Base-by-base conservation (phyloP, 2,329 filamentous ascomycete genomes). In the Pseudopithomyces chartarum region DNA sequence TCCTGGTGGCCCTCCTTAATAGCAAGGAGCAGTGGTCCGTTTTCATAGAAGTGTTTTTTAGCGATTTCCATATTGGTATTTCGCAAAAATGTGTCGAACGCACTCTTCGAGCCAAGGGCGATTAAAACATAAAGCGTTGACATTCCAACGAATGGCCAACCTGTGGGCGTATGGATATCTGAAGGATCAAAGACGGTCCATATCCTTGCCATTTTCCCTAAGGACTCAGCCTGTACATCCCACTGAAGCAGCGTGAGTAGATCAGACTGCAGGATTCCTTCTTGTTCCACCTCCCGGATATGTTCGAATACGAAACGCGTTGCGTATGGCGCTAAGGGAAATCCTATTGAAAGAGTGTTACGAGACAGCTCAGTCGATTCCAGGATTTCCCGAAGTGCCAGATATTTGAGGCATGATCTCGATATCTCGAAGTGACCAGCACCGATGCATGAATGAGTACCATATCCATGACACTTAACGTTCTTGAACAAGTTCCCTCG, bases 361-460 rank as follows among this genome's bases (percentile, higher is more conserved):
- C 52, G 20, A 20, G 53, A 36, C n/a, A 58, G 32, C n/a, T 49
- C 20, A 47, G 38, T 33, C 11, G 13, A 50, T 34, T 61, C 52
- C 19, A 61, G 34, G 32, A 63, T 19, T 33, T 63, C 58, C 44
- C 47, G 39, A n/a, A 61, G 43, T 38, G 43, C 39, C n/a, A 63
- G 32, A 40, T 63, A 63, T 48, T 45, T 53, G 34, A 64, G 46
- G 38, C 57, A 64, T 13, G 57, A 64, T 42, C 55, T 62, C 26
- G 59, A 61, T 51, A 64, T 62, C 44, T 60, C 44, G 15, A 59
- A 59, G 26, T 64, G 53, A 20, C 61, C 54, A 8, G 54, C 32
- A 23, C 55, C 59, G 20, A 48, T 36, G 5, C 20, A 38, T 19
- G 50, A 57, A 33, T 12, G 33, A 49, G 8, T 6, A 17, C 17